Conservation (phyloP, 257 asterid species). For the Fraxinus excelsior region DNA sequence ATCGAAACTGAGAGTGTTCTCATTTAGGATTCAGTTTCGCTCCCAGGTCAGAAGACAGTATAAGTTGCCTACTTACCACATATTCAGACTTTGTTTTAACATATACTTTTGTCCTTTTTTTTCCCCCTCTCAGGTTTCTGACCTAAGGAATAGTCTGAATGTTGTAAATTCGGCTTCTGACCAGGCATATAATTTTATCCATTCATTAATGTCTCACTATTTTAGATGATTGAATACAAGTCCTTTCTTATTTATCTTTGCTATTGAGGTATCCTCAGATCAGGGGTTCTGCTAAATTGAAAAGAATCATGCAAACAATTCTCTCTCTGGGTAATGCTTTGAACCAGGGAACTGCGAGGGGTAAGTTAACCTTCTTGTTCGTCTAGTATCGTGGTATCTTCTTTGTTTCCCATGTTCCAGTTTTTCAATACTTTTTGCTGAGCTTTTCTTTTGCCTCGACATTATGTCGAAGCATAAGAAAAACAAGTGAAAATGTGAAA, state of each 20-base stretch:
- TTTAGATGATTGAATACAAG: constrained; percentile 2
- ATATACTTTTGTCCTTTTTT: constrained; percentile 1
- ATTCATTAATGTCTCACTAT: constrained; percentile 25
- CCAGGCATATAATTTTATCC: constrained; percentile 59
- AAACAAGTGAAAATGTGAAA: constrained; percentile 3
- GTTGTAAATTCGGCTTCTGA: constrained; percentile 82
- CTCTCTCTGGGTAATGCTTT: constrained; percentile 91
- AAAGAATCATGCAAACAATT: constrained; percentile 94
- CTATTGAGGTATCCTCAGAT: constrained; percentile 59
- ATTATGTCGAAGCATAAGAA: background rate
- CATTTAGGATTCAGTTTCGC: constrained; percentile 81
- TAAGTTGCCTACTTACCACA: constrained; percentile 18
- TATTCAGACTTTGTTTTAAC: constrained; percentile 14
- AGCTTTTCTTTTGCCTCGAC: background rate
- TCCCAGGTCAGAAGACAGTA: constrained; percentile 63
- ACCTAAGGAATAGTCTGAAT: constrained; percentile 72
- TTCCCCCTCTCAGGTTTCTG: constrained; percentile 62
- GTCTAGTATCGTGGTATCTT: constrained; percentile 13
- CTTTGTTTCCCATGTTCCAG: constrained; percentile 3
- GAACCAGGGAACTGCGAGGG: constrained; percentile 98
- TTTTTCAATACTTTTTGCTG: constrained; percentile 18
- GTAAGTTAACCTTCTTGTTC: constrained; percentile 43
- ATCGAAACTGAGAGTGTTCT: constrained; percentile 81
- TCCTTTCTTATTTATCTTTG: constrained; percentile 24
- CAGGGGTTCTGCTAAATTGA: constrained; percentile 79